Percentiles rank a stretch among this genome's conserved stretches.
Conservation (phyloP, 2,329 filamentous ascomycete genomes). For the Penicillium concentricum region DNA sequence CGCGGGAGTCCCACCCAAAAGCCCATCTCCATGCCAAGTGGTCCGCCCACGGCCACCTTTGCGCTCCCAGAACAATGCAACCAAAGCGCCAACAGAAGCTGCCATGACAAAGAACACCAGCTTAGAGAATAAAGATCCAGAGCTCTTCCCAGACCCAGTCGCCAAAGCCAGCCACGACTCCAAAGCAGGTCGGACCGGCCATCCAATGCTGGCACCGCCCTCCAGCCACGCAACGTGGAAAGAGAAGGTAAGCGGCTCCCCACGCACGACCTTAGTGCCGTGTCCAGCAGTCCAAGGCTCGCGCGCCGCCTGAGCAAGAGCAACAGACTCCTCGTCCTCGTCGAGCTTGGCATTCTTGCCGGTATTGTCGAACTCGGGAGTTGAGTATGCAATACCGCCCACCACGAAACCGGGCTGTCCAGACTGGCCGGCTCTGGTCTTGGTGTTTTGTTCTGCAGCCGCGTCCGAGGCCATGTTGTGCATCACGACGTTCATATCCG, state of each 20-base stretch:
- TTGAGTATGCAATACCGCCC: constrained; percentile 82
- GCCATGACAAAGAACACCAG: constrained; percentile 39
- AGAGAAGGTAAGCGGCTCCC: constrained; percentile 74
- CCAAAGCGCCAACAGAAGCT: constrained; percentile 35
- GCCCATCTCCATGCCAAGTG: constrained; percentile 48
- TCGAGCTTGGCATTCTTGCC: constrained; percentile 15
- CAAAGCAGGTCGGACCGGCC: constrained; percentile 25
- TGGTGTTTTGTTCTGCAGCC: constrained; percentile 50
- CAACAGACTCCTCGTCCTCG: constrained; percentile 47
- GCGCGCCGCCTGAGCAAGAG: constrained; percentile 42
- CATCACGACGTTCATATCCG: constrained; percentile 83
- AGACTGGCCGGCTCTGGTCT: constrained; percentile 46
- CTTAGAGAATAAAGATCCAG: constrained; percentile 28
- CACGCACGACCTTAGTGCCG: constrained; percentile 72
- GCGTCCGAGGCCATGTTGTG: constrained; percentile 51
- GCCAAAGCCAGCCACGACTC: constrained; percentile 18
- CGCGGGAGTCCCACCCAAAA: constrained; percentile 46
- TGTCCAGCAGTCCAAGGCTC: constrained; percentile 49
- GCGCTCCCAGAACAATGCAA: constrained; percentile 40
- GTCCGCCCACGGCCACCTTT: constrained; percentile 24
- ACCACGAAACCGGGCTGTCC: constrained; percentile 71
- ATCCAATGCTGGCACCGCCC: constrained; percentile 39
- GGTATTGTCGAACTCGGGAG: constrained; percentile 64
- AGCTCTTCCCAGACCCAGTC: constrained; percentile 6
- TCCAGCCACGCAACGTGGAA: constrained; percentile 77